A percentile compares a stretch with the other conserved stretches of the same genome.
phyloP scores from a whole-genome alignment of 2,329 filamentous ascomycete species.

The Xylaria sp. region DNA sequence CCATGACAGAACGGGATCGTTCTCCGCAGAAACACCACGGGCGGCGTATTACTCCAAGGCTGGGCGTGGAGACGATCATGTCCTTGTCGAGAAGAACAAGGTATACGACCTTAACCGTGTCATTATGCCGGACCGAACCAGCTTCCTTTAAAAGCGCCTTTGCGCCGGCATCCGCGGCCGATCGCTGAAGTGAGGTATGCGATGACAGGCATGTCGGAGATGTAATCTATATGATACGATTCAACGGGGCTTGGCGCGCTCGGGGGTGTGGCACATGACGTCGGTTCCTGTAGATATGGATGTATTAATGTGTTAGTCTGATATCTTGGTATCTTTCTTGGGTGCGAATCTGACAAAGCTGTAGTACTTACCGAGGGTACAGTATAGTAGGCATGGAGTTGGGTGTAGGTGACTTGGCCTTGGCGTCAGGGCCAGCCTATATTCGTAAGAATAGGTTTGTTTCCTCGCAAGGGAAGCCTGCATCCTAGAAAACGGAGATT shows the following conservation, averaged over 20 bases:
- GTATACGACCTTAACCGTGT: slow-evolving; percentile 20
- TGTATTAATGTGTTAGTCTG: neutral
- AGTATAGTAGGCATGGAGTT: neutral
- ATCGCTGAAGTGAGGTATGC: slow-evolving; percentile 2
- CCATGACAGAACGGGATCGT: neutral
- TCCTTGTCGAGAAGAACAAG: slow-evolving; percentile 10
- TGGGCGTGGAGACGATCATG: neutral
- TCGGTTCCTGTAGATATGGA: neutral
- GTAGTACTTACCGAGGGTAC: neutral
- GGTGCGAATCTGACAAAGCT: neutral
- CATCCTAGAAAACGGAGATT: too few relatives aligned
- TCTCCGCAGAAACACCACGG: neutral
- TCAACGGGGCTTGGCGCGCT: slow-evolving; percentile 15
- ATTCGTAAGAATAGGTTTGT: too few relatives aligned
- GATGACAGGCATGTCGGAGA: neutral
- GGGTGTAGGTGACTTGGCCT: too few relatives aligned
- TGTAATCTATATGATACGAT: slow-evolving; percentile 5
- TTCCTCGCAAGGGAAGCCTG: too few relatives aligned
- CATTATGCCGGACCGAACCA: slow-evolving; percentile 15
- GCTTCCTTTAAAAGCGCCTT: slow-evolving; percentile 1
- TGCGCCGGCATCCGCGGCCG: slow-evolving; percentile 5
- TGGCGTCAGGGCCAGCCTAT: too few relatives aligned
- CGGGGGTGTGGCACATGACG: slow-evolving; percentile 7
- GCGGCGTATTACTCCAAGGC: neutral
- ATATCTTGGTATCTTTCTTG: neutral